Evolutionary conservation across 352 stramenopile species (phyloP).

Genomic region (Pythium folliculosum): DNA sequence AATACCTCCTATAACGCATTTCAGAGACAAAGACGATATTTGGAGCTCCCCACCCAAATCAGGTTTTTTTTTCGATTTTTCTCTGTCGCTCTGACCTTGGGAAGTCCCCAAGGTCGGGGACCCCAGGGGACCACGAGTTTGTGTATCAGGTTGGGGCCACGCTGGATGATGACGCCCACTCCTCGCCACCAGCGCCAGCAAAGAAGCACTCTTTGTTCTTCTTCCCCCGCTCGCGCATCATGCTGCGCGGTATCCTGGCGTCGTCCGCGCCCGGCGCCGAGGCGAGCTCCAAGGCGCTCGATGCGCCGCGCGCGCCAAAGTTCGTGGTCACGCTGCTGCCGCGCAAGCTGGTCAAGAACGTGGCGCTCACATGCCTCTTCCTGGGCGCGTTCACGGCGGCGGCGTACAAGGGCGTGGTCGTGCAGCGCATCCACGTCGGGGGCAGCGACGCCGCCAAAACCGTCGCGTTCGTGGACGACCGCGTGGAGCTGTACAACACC

Average conservation of each 20-base stretch:
- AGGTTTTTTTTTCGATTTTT: neutral
- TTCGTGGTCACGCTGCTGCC: conserved; percentile 6
- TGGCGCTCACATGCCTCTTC: conserved; percentile 1
- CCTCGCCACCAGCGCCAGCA: too few relatives aligned
- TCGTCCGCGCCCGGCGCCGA: neutral
- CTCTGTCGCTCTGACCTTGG: too few relatives aligned
- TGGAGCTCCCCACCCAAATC: neutral
- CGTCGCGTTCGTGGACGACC: conserved; percentile 25
- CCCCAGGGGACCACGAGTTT: too few relatives aligned
- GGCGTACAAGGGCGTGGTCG: conserved; percentile 30
- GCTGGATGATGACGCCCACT: too few relatives aligned
- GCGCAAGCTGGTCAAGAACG: conserved; percentile 1
- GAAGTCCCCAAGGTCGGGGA: too few relatives aligned
- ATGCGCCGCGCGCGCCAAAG: neutral
- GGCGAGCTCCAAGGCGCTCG: neutral
- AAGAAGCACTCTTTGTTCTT: too few relatives aligned
- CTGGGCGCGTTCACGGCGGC: conserved; percentile 17
- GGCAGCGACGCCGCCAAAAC: conserved; percentile 30
- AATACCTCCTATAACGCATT: neutral
- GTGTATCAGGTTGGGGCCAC: too few relatives aligned
- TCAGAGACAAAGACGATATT: neutral
- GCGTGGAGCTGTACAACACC: conserved; percentile 32
- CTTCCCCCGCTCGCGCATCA: neutral
- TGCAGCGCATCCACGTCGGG: conserved; percentile 6
- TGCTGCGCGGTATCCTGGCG: neutral